Base-by-base conservation (phyloP, 208 protist genomes). In the Acanthamoeba quina region DNA sequence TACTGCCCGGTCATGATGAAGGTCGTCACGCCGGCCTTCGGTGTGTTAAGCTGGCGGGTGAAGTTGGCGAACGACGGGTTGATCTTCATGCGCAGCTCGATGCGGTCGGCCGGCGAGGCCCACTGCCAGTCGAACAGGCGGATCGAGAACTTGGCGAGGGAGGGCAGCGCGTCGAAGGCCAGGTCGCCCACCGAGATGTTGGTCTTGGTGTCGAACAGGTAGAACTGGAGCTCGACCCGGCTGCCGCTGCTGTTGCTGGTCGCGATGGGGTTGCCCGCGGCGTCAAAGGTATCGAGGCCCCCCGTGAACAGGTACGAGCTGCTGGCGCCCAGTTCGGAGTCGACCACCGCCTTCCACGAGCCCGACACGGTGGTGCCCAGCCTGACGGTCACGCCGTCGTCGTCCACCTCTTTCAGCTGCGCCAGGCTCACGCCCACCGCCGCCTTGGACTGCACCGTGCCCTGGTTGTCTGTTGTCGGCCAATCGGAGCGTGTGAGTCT, bases 41-140 rank as follows among this genome's bases (percentile, higher is more conserved):
- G 37, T 13, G 70, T 80, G 37, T 76, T 76, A 31, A 5, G 11
- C 68, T 76, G 21, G 5, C 70, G 31, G 3, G n/a, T 41, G 34
- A 80, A 41, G 37, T 41, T 11, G 41, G 9, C 5, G 37, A 80
- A 80, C 6, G 70, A 26, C 3, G 70, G 70, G 9, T 47, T 80
- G 70, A 80, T 80, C 70, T 80, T 80, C 70, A 80, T 80, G 26
- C 70, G 31, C 70, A 80, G n/a, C 41, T 80, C 70, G 70, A 80
- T 80, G n/a, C 41, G 31, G 37, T 80, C 70, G 31, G 70, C 41
- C 6, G 19, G 31, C 7, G 70, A 41, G 7, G 13, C 41, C 70
- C 70, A 80, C 34, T 5, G 37, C 70, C 70, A 80, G 26, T 6
- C 6, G 19, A 41, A 80, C 17, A 80, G 70, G 21, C 70, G 13